phyloP scores from a whole-genome alignment of 2,329 filamentous ascomycete species.

The Elsinoe batatas region DNA sequence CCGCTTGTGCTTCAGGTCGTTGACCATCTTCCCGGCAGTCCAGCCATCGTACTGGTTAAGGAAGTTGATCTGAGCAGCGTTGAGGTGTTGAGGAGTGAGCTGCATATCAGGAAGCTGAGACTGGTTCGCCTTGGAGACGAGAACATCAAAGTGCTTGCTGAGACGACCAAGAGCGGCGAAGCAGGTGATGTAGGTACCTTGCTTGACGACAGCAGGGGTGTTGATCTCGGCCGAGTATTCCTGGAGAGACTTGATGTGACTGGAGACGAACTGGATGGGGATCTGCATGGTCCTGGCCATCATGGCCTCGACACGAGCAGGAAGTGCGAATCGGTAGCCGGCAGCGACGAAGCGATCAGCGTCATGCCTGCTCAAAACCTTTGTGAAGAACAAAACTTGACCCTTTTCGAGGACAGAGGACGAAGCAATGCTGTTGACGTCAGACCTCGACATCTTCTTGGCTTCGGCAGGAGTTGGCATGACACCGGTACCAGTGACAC shows the following conservation, averaged over 20 bases:
- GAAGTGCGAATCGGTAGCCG: constrained; percentile 68
- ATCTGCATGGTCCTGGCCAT: constrained; percentile 69
- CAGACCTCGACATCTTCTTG: constrained; percentile 6
- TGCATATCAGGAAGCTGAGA: constrained; percentile 37
- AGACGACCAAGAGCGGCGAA: constrained; percentile 28
- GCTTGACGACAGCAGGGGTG: constrained; percentile 28
- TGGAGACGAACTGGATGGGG: constrained; percentile 49
- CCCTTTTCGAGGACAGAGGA: constrained; percentile 51
- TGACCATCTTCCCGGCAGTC: constrained; percentile 21
- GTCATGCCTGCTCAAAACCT: constrained; percentile 50
- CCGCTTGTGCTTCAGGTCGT: constrained; percentile 14
- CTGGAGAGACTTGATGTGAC: constrained; percentile 55
- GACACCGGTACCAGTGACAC: constrained; percentile 58
- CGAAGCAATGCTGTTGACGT: constrained; percentile 12
- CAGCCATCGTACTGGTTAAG: constrained; percentile 27
- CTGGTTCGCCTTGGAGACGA: constrained; percentile 32
- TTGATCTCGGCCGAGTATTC: constrained; percentile 43
- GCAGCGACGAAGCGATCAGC: constrained; percentile 54
- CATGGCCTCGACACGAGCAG: constrained; percentile 56
- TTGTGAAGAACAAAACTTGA: constrained; percentile 71
- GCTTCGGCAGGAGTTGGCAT: constrained; percentile 9
- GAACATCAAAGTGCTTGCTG: constrained; percentile 33
- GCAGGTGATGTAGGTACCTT: constrained; percentile 30
- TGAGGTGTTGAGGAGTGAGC: constrained; percentile 24
- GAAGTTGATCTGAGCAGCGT: constrained; percentile 25